phyloP scores from a whole-genome alignment of 257 asterid genomes.

The Lithospermum erythrorhizon region DNA sequence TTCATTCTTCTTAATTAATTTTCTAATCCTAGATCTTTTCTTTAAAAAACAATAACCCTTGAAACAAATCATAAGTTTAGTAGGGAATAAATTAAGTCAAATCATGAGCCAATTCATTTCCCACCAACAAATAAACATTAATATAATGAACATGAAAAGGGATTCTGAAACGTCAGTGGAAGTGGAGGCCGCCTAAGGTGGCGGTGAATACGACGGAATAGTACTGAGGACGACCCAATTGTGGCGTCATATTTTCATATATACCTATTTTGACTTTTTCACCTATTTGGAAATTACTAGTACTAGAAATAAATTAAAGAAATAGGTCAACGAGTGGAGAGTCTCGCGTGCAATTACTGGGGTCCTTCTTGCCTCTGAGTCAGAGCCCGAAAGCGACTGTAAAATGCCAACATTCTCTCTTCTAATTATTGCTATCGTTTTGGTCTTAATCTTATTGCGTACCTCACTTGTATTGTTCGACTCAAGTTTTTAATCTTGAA shows the following conservation, averaged over 20 bases:
- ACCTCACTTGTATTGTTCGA: too few species aligned
- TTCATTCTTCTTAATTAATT: too few species aligned
- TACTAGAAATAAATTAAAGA: neutral
- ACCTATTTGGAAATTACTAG: neutral
- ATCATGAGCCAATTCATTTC: neutral
- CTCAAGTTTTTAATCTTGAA: too few species aligned
- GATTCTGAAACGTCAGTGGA: too few species aligned
- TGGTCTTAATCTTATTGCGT: too few species aligned
- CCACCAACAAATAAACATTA: neutral
- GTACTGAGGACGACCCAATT: slow-evolving; percentile 3
- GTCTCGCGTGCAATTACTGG: slow-evolving; percentile 19
- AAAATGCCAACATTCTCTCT: slow-evolving; percentile 22
- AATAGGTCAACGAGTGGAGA: slow-evolving; percentile 24
- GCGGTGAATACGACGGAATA: slow-evolving; percentile 8
- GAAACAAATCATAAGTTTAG: too few species aligned
- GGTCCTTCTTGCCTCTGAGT: slow-evolving; percentile 32
- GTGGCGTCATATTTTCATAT: slow-evolving; percentile 31
- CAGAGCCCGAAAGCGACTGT: slow-evolving; percentile 55
- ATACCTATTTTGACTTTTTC: slow-evolving; percentile 17
- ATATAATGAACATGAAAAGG: neutral
- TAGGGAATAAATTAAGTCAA: too few species aligned
- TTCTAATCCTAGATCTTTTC: too few species aligned
- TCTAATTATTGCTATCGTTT: neutral
- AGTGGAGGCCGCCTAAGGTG: slow-evolving; percentile 8
- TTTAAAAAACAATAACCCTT: neutral